Evolutionary conservation across 306 rosid genomes (phyloP).

Genomic region (Pachyrhizus erosus): DNA sequence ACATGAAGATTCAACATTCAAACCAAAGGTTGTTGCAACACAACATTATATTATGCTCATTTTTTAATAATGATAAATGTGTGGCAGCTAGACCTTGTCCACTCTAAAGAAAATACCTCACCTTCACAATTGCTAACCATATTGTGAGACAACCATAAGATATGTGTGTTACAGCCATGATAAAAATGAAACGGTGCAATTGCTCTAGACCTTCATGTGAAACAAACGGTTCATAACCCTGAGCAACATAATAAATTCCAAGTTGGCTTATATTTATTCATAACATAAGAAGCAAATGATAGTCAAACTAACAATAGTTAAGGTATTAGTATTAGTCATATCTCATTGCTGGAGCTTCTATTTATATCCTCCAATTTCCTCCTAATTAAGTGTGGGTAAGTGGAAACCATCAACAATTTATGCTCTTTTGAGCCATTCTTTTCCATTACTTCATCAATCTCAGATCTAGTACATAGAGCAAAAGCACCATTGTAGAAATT

Average conservation of each 20-base stretch:
- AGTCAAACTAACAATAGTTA: background rate
- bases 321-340: constrained; percentile 22
- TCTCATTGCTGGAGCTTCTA: constrained; percentile 63
- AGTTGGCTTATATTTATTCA: constrained; percentile 11
- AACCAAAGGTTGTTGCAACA: background rate
- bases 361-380: constrained; percentile 56
- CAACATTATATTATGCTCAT: background rate
- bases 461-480: constrained; percentile 61
- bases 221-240: constrained; percentile 82
- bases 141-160: constrained; percentile 83
- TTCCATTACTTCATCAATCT: constrained; percentile 58
- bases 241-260: constrained; percentile 29
- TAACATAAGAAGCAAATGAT: background rate
- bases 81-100: background rate
- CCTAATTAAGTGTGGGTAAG: constrained; percentile 54
- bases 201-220: constrained; percentile 85
- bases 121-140: constrained; percentile 82
- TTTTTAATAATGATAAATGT: background rate
- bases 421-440: constrained; percentile 48
- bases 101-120: constrained; percentile 30
- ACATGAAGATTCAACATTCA: background rate
- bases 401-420: constrained; percentile 54
- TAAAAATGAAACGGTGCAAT: constrained; percentile 78
- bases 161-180: constrained; percentile 80
- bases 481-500: constrained; percentile 57